Percentiles rank a stretch among this genome's conserved stretches.
Conservation (phyloP, 805 yeast species). For the Kuraishia cidri region DNA sequence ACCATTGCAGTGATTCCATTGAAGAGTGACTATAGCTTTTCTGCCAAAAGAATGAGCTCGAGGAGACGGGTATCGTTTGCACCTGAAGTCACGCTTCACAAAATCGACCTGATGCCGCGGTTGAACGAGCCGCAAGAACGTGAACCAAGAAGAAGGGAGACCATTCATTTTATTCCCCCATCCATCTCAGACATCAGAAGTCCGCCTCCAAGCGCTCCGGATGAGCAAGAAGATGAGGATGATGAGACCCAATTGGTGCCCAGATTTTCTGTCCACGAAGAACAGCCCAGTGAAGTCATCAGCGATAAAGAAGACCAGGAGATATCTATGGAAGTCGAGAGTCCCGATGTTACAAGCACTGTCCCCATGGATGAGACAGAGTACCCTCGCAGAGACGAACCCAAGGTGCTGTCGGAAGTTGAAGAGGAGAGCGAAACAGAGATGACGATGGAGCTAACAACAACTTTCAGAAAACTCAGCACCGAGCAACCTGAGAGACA, state of each 20-base stretch:
- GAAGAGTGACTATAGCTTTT: background rate
- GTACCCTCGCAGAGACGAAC: no score
- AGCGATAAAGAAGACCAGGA: no score
- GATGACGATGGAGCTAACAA: no score
- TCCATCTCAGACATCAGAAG: constrained; percentile 2
- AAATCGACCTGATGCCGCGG: constrained; percentile 29
- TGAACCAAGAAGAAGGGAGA: constrained; percentile 17
- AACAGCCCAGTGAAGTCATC: no score
- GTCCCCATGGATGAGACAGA: no score
- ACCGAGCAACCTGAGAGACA: no score
- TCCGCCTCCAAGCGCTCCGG: constrained; percentile 2
- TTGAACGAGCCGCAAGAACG: constrained; percentile 6
- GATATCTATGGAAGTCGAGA: constrained; percentile 6
- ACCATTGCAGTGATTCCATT: constrained; percentile 5
- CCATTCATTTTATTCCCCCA: constrained; percentile 19
- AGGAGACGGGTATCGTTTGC: constrained; percentile 69
- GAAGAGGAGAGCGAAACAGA: no score
- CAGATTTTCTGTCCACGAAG: no score
- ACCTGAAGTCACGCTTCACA: constrained; percentile 61
- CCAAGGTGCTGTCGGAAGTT: no score
- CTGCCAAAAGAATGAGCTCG: constrained; percentile 4
- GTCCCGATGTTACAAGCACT: no score
- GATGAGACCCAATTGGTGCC: no score
- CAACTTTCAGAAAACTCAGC: no score
- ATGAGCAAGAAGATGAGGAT: constrained; percentile 1